Evolutionary conservation across 176 grass and related monocot species (phyloP).

Genomic region (Raddia guianensis): DNA sequence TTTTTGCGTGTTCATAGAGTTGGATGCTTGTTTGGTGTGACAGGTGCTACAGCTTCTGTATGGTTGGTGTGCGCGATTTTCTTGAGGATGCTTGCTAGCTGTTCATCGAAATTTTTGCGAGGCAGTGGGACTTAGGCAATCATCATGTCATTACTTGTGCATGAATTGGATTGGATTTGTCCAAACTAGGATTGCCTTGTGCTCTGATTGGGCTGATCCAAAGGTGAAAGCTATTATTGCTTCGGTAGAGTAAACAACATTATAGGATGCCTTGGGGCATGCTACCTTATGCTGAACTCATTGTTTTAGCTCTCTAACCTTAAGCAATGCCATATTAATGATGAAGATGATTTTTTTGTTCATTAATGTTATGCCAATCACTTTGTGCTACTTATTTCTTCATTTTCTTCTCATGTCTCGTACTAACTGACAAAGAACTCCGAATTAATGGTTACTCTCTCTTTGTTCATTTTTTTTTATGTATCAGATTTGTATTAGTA

Average conservation of each 20-base stretch:
- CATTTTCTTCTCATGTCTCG: background rate
- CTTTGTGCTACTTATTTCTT: background rate
- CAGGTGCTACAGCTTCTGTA: no score
- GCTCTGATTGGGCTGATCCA: background rate
- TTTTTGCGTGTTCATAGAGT: no score
- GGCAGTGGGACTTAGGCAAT: background rate
- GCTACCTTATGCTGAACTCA: background rate
- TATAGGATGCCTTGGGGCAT: background rate
- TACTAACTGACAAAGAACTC: background rate
- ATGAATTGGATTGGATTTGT: background rate
- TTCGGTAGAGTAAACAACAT: background rate
- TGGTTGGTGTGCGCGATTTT: no score
- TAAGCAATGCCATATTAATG: background rate
- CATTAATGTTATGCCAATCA: background rate
- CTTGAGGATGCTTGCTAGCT: background rate
- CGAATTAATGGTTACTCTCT: background rate
- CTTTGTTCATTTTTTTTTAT: no score
- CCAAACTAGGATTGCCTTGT: background rate
- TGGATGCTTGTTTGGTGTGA: no score
- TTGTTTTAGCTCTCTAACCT: background rate
- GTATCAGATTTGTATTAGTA: no score
- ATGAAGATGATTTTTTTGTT: background rate
- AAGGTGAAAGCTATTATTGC: no score
- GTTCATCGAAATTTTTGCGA: slow-evolving; percentile 35
- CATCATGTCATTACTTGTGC: background rate